A percentile compares a stretch with the other conserved stretches of the same genome.
Conservation (phyloP, 768 basidiomycete species). For the Naganishia vishniacii region DNA sequence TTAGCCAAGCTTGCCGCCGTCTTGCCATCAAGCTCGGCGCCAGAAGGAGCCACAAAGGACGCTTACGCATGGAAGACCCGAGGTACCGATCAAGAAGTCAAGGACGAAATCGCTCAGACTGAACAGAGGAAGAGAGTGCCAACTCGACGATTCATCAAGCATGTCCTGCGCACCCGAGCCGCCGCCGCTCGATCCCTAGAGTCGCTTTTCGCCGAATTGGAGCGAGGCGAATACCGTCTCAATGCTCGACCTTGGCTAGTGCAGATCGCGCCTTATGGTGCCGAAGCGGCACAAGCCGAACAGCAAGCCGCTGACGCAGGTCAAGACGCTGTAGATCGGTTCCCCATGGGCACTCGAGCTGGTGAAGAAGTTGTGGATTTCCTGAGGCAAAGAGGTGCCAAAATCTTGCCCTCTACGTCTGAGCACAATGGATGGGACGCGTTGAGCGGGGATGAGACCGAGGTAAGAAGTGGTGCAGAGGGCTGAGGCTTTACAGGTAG, state of each 20-base stretch:
- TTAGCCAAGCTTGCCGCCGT: constrained; percentile 61
- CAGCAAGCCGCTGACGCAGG: constrained; percentile 30
- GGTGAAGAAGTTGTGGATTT: constrained; percentile 69
- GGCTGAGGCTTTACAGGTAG: background rate
- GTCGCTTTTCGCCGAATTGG: constrained; percentile 63
- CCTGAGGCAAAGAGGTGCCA: constrained; percentile 66
- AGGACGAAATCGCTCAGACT: constrained; percentile 36
- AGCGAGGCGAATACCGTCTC: constrained; percentile 45
- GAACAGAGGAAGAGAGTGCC: constrained; percentile 54
- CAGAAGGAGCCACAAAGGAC: constrained; percentile 29
- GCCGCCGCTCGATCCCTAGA: constrained; percentile 74
- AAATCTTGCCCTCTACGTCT: constrained; percentile 54
- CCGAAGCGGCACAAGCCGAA: constrained; percentile 24
- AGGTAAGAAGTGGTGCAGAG: constrained; percentile 13
- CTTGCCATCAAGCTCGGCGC: constrained; percentile 39
- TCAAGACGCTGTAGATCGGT: constrained; percentile 47
- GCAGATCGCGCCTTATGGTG: constrained; percentile 31
- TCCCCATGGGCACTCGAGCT: constrained; percentile 51
- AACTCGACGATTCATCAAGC: constrained; percentile 76
- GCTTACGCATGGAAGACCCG: constrained; percentile 27
- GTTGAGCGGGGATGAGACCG: constrained; percentile 50
- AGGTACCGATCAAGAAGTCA: constrained; percentile 25
- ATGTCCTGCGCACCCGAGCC: constrained; percentile 78
- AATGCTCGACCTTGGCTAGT: constrained; percentile 50
- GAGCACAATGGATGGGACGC: constrained; percentile 64